Evolutionary conservation across 2,329 filamentous ascomycete genomes (phyloP).

Genomic region (Chaetothyriales sp.): DNA sequence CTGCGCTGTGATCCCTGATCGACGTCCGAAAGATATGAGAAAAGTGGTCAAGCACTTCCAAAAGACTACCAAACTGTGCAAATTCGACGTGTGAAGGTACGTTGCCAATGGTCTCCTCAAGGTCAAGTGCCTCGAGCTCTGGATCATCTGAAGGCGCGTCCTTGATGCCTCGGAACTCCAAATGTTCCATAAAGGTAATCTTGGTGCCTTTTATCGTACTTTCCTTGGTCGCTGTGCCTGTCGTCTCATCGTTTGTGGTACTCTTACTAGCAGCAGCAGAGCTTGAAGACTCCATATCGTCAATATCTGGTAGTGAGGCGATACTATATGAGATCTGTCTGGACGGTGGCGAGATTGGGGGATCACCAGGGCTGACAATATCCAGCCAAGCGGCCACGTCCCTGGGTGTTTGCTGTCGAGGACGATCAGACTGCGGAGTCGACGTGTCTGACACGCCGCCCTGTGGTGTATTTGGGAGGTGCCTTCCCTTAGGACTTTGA

Average conservation of each 20-base stretch:
- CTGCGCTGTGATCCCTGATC: conserved; percentile 1
- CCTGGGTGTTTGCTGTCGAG: not conserved
- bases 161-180: conserved; percentile 3
- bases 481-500: not conserved
- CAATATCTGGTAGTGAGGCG: conserved; percentile 57
- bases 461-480: not conserved
- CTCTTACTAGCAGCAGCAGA: not conserved
- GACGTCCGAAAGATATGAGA: not conserved
- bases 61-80: not conserved
- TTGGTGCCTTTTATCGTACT: not conserved
- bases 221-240: not conserved
- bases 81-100: conserved; percentile 2
- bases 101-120: not conserved
- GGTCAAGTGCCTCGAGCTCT: conserved; percentile 1
- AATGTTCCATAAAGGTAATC: conserved; percentile 2
- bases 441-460: not conserved
- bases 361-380: not conserved
- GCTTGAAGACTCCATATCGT: conserved; percentile 2
- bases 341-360: conserved; percentile 95
- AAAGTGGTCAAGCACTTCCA: conserved; percentile 1
- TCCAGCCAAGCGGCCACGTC: not conserved
- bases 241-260: not conserved
- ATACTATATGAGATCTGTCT: conserved; percentile 87
- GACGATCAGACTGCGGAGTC: not conserved
- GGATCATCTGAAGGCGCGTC: conserved; percentile 1